Evolutionary conservation across 2,329 filamentous ascomycete genomes (phyloP).

Genomic region (Macrophomina pseudophaseolina): DNA sequence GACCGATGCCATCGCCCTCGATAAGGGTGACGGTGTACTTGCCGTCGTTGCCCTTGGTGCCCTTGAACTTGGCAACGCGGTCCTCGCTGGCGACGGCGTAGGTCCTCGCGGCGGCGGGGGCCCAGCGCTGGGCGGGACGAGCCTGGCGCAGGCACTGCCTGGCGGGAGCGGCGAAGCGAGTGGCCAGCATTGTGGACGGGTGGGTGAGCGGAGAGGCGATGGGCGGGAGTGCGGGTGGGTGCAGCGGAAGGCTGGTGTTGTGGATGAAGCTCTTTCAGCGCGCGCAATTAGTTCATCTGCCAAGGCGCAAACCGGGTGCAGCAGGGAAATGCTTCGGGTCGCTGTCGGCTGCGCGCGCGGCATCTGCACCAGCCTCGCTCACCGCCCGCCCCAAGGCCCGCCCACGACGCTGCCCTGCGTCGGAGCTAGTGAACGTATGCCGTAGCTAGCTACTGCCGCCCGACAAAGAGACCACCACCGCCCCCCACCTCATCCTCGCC

Average conservation of each 20-base stretch:
- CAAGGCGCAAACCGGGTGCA: slow-evolving; percentile 20
- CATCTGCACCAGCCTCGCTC: neutral
- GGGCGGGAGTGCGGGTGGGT: slow-evolving; percentile 5
- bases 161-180: slow-evolving; percentile 76
- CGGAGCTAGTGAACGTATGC: slow-evolving; percentile 7
- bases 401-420: neutral
- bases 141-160: slow-evolving; percentile 79
- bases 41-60: slow-evolving; percentile 85
- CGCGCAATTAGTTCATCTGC: slow-evolving; percentile 25
- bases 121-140: slow-evolving; percentile 33
- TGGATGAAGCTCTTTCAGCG: slow-evolving; percentile 23
- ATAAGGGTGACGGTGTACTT: slow-evolving; percentile 97
- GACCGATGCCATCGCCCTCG: slow-evolving; percentile 98
- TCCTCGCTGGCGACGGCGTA: slow-evolving; percentile 68
- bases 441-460: slow-evolving; percentile 12
- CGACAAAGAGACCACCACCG: slow-evolving; percentile 15
- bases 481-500: slow-evolving; percentile 33
- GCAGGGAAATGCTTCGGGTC: slow-evolving; percentile 21
- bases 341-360: slow-evolving; percentile 17
- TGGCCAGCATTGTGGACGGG: slow-evolving; percentile 74
- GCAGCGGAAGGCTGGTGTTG: slow-evolving; percentile 22
- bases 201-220: slow-evolving; percentile 17
- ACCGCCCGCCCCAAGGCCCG: slow-evolving; percentile 11
- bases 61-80: slow-evolving; percentile 90
- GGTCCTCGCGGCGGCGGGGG: slow-evolving; percentile 36